Conservation (phyloP, 2,329 filamentous ascomycete genomes). For the Nothopassalora personata region DNA sequence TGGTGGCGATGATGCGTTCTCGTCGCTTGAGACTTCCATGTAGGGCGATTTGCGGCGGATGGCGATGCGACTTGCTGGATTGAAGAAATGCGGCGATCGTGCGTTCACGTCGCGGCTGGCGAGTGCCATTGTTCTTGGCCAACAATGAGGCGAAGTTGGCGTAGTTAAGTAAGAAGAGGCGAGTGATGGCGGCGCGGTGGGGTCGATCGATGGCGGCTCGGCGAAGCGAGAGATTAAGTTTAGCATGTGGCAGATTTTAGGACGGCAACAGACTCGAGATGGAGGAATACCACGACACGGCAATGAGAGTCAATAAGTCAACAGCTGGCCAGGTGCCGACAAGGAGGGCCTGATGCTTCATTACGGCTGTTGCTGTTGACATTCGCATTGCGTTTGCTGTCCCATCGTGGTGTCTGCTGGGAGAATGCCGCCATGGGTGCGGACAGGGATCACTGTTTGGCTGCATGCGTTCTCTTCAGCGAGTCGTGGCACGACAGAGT, state of each 20-base stretch:
- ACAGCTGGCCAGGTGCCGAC: neutral
- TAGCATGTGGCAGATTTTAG: neutral
- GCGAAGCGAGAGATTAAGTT: neutral
- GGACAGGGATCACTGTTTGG: neutral
- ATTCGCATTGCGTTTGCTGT: neutral
- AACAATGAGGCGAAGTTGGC: neutral
- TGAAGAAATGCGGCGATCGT: neutral
- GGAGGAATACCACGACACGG: neutral
- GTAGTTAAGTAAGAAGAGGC: neutral
- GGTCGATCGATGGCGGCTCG: neutral
- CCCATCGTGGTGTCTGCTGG: neutral
- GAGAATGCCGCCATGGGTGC: neutral
- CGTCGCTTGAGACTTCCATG: neutral
- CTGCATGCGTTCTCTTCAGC: neutral
- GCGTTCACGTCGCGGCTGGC: neutral
- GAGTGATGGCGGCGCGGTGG: neutral
- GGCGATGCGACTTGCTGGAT: neutral
- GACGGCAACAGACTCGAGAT: neutral
- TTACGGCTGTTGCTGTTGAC: neutral
- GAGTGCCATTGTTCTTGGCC: neutral
- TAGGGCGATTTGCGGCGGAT: neutral
- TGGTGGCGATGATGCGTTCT: constrained; percentile 1
- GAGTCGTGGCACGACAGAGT: neutral
- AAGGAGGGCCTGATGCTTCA: neutral
- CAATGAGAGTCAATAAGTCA: neutral